These are phyloP conservation scores for Hura crepitans DNA, from an alignment of 441 rosid genomes.

Conservation along the genomic window DNA sequence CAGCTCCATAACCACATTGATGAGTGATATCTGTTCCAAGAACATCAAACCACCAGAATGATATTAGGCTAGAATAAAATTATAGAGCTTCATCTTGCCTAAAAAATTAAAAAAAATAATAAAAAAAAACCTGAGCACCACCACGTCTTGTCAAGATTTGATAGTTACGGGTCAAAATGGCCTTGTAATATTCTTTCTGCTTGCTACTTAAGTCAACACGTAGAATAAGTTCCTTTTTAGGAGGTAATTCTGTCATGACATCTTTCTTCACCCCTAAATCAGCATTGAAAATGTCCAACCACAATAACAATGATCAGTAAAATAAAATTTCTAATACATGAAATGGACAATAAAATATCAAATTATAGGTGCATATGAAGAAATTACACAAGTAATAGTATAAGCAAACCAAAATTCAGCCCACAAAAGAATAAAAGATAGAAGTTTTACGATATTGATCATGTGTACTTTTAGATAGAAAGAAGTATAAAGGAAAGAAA, in stretches of 20 bases:
- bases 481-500: neutral
- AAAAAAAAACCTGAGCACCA: conserved; percentile 92
- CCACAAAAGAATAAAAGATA: neutral
- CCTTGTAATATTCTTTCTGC: conserved; percentile 98
- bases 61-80: conserved; percentile 23
- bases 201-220: conserved; percentile 87
- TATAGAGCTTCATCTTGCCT: conserved; percentile 16
- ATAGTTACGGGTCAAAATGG: conserved; percentile 92
- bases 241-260: conserved; percentile 97
- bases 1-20: conserved; percentile 95
- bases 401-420: neutral
- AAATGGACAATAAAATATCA: neutral
- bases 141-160: conserved; percentile 89
- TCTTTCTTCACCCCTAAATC: conserved; percentile 94
- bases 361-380: neutral
- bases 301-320: conserved; percentile 13
- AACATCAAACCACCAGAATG: conserved; percentile 24
- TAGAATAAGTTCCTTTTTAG: conserved; percentile 94
- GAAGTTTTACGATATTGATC: neutral
- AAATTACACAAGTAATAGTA: neutral
- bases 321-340: neutral
- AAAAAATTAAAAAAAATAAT: too few species aligned
- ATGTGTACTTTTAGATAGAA: neutral
- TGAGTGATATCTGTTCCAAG: conserved; percentile 72
- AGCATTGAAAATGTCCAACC: conserved; percentile 26